Evolutionary conservation across 1,139 yeast genomes (phyloP).

Genomic region (Yamadazyma conglobata): DNA sequence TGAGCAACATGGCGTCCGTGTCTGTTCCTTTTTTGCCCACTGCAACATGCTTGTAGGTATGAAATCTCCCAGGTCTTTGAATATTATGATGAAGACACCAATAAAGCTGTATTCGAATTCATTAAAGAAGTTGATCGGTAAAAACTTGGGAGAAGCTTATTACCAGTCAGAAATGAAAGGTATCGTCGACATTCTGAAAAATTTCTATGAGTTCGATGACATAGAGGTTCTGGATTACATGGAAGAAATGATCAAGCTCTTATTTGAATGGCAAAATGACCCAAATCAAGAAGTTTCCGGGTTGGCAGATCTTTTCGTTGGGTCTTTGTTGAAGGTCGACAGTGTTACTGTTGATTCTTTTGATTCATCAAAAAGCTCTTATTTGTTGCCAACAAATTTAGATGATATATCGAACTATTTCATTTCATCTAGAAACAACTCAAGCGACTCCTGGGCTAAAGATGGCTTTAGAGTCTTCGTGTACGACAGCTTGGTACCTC

Average conservation of each 20-base stretch:
- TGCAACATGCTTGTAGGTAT: constrained; percentile 3
- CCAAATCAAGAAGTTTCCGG: constrained; percentile 1
- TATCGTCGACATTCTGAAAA: too few species aligned
- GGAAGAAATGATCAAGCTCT: constrained; percentile 3
- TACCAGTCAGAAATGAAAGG: too few species aligned
- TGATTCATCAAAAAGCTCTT: neutral
- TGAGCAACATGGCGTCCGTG: constrained; percentile 2
- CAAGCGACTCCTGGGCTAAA: neutral
- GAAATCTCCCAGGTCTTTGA: neutral
- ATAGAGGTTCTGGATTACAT: constrained; percentile 1
- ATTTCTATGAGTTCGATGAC: constrained; percentile 8
- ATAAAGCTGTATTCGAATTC: constrained; percentile 1
- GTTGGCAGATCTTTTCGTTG: constrained; percentile 8
- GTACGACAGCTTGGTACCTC: neutral
- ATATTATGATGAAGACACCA: constrained; percentile 1
- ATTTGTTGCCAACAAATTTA: too few species aligned
- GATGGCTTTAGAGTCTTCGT: constrained; percentile 1
- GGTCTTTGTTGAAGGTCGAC: constrained; percentile 3
- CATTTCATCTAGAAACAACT: neutral
- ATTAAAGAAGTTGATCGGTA: constrained; percentile 5
- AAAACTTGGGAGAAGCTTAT: constrained; percentile 1
- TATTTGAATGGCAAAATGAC: constrained; percentile 4
- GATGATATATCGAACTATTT: constrained; percentile 1
- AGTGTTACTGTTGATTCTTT: neutral
- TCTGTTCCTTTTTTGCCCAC: constrained; percentile 5